A percentile compares a stretch with the other conserved stretches of the same genome.
Evolutionary conservation across 305 asterid genomes (phyloP).

Genomic region (Vinca major): DNA sequence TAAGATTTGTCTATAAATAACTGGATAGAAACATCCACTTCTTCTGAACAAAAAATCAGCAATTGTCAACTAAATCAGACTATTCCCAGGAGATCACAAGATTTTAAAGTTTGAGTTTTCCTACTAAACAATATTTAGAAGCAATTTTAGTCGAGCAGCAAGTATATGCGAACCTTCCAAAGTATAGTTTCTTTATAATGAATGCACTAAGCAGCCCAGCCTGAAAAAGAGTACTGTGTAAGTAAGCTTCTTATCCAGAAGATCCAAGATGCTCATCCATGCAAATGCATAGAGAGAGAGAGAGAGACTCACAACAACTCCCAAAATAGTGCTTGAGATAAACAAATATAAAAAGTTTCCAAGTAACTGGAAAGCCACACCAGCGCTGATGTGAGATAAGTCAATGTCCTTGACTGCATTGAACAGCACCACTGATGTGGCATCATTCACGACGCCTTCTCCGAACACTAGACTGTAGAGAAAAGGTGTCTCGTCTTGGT

Average conservation of each 20-base stretch:
- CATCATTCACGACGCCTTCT: conserved; percentile 97
- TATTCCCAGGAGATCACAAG: neutral
- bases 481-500: conserved; percentile 94
- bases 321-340: conserved; percentile 63
- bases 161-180: conserved; percentile 53
- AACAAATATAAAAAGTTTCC: conserved; percentile 78
- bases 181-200: conserved; percentile 76
- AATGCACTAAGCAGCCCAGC: conserved; percentile 85
- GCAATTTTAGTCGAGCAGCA: too few relatives aligned
- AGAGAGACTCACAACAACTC: conserved; percentile 55
- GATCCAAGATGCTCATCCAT: too few relatives aligned
- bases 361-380: conserved; percentile 45
- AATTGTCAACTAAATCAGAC: neutral
- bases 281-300: neutral
- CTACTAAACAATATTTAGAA: too few relatives aligned
- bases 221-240: conserved; percentile 34
- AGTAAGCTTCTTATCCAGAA: neutral
- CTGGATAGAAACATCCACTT: neutral
- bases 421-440: conserved; percentile 92
- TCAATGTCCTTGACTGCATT: conserved; percentile 90
- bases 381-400: conserved; percentile 51
- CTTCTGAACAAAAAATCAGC: neutral
- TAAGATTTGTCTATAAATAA: neutral
- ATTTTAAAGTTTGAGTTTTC: neutral
- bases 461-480: conserved; percentile 94